Conservation (phyloP, 768 basidiomycete genomes). For the Panaeolus papilionaceus region DNA sequence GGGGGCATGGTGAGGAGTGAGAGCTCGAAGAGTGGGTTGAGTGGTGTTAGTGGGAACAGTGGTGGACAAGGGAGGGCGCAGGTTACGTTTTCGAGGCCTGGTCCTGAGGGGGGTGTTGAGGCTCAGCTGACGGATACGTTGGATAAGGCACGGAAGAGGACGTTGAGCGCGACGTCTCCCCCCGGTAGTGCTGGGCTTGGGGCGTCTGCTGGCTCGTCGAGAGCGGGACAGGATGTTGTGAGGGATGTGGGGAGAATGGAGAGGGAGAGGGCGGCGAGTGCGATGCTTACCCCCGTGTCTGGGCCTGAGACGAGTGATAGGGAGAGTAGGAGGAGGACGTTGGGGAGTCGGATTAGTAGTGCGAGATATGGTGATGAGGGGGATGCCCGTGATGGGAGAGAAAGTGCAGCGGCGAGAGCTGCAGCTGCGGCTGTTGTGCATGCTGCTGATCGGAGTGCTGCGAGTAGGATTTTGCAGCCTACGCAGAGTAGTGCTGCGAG, state of each 20-base stretch:
- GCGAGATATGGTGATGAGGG: neutral
- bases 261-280: neutral
- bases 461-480: constrained; percentile 4
- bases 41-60: neutral
- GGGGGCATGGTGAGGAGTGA: constrained; percentile 1
- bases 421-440: neutral
- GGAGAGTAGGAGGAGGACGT: constrained; percentile 11
- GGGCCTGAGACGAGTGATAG: neutral
- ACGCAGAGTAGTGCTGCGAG: constrained; percentile 13
- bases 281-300: constrained; percentile 3
- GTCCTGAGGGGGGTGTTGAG: neutral
- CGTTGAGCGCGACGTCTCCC: neutral
- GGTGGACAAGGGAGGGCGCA: neutral
- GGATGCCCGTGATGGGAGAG: neutral
- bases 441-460: constrained; percentile 12
- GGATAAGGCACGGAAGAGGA: constrained; percentile 11
- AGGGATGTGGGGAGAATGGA: no score
- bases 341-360: neutral
- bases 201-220: no score
- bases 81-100: constrained; percentile 9
- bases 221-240: no score
- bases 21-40: neutral
- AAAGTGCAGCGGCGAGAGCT: neutral
- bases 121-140: neutral
- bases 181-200: no score